phyloP scores from a whole-genome alignment of 495 filamentous ascomycete species.

The Penicillium crystallinum region DNA sequence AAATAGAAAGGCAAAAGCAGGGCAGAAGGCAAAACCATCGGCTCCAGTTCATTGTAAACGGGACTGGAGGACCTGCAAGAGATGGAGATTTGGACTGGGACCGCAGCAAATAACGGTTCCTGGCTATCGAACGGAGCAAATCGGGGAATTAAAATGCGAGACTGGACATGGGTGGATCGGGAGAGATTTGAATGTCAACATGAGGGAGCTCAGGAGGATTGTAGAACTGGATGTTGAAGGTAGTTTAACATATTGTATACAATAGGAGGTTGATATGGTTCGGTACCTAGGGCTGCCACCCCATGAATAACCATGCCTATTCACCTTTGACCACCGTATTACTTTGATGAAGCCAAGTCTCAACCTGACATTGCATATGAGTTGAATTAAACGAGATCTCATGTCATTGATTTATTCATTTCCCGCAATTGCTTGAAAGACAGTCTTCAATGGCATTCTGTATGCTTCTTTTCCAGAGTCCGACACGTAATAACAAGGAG shows the following conservation, averaged over 20 bases:
- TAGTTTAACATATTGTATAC: neutral
- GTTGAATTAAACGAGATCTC: neutral
- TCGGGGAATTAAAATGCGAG: conserved; percentile 17
- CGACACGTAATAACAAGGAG: conserved; percentile 4
- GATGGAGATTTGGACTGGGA: conserved; percentile 12
- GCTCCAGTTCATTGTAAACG: conserved; percentile 2
- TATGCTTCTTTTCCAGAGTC: conserved; percentile 3
- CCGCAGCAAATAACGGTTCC: conserved; percentile 25
- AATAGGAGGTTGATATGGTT: too few relatives aligned
- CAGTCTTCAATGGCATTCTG: conserved; percentile 19
- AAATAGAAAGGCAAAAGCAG: neutral
- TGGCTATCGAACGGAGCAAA: conserved; percentile 13
- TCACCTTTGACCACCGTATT: neutral
- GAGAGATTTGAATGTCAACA: neutral
- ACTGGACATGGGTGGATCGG: neutral
- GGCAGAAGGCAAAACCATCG: conserved; percentile 1
- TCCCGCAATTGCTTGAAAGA: neutral
- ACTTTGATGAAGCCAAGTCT: neutral
- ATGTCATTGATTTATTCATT: too few relatives aligned
- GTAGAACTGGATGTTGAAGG: neutral
- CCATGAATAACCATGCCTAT: neutral
- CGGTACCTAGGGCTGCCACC: neutral
- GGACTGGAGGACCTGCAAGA: conserved; percentile 14
- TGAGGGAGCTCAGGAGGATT: neutral
- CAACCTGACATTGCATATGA: neutral